Percentiles rank a stretch among this genome's conserved stretches.
These are phyloP conservation scores for Rhizopus arrhizus DNA, from an alignment of 371 early-diverging fungal species.

Conservation along the genomic window DNA sequence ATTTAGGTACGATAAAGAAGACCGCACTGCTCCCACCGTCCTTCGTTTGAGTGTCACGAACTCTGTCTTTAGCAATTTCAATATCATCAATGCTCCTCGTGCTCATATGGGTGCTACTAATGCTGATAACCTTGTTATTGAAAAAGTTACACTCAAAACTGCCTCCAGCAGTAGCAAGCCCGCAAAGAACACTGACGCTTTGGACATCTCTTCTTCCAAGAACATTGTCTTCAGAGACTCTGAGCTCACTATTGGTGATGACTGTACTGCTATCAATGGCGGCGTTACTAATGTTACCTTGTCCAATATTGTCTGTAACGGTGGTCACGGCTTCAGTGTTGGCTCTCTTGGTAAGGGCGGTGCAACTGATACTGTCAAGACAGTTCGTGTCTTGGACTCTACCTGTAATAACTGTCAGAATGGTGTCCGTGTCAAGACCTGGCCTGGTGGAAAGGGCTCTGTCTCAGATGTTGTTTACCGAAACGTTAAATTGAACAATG, in stretches of 20 bases:
- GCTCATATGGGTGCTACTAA: conserved; percentile 37
- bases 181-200: conserved; percentile 17
- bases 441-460: conserved; percentile 38
- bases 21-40: conserved; percentile 37
- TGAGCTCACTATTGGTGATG: conserved; percentile 33
- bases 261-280: conserved; percentile 38
- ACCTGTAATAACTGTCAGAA: conserved; percentile 20
- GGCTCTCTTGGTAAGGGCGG: conserved; percentile 40
- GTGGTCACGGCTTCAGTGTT: conserved; percentile 41
- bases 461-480: conserved; percentile 29
- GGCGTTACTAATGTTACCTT: conserved; percentile 31
- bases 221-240: conserved; percentile 29
- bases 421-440: conserved; percentile 29
- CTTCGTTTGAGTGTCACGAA: conserved; percentile 32
- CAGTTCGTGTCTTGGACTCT: conserved; percentile 24
- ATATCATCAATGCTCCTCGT: conserved; percentile 34
- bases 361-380: conserved; percentile 27
- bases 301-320: conserved; percentile 25
- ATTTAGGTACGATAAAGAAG: conserved; percentile 27
- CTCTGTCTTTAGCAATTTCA: conserved; percentile 10
- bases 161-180: conserved; percentile 16
- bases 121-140: conserved; percentile 30
- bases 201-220: conserved; percentile 31
- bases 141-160: conserved; percentile 31
- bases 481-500: conserved; percentile 21